Percentiles rank a stretch among this genome's conserved stretches.
phyloP scores from a whole-genome alignment of 2,329 filamentous ascomycete genomes.

The Tolypocladium endophyticum region DNA sequence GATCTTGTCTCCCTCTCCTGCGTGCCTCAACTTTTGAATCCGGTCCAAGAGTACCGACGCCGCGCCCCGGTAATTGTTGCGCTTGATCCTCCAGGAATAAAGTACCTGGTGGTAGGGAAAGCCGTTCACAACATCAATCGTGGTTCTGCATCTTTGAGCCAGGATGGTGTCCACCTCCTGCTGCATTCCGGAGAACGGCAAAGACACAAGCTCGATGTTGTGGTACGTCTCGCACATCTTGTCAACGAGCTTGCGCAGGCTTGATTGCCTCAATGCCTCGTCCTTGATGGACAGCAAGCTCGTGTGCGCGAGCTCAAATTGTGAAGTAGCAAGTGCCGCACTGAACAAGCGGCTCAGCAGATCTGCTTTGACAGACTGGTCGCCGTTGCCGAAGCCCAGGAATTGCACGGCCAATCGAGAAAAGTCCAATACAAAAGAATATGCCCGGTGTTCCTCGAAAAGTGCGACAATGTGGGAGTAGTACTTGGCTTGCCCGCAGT shows the following conservation, averaged over 20 bases:
- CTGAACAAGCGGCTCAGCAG: slow-evolving; percentile 78
- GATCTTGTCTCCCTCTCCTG: slow-evolving; percentile 49
- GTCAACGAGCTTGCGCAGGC: slow-evolving; percentile 58
- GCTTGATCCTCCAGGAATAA: slow-evolving; percentile 80
- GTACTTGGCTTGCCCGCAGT: slow-evolving; percentile 71
- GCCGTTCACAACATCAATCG: slow-evolving; percentile 52
- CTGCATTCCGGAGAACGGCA: slow-evolving; percentile 71
- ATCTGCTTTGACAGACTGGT: slow-evolving; percentile 46
- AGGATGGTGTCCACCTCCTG: slow-evolving; percentile 73
- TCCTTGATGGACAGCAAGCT: slow-evolving; percentile 66
- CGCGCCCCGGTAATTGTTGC: slow-evolving; percentile 75
- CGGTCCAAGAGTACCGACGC: slow-evolving; percentile 53
- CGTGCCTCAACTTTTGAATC: slow-evolving; percentile 49
- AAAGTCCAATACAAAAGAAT: slow-evolving; percentile 78
- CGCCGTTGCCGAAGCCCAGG: slow-evolving; percentile 14
- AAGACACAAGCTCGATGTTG: slow-evolving; percentile 55
- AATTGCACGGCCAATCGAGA: slow-evolving; percentile 65
- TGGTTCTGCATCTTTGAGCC: slow-evolving; percentile 57
- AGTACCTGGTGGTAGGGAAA: slow-evolving; percentile 86
- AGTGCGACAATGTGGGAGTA: slow-evolving; percentile 77
- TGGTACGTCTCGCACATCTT: slow-evolving; percentile 59
- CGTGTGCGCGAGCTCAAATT: slow-evolving; percentile 74
- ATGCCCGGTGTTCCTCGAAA: slow-evolving; percentile 67
- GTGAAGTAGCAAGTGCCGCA: slow-evolving; percentile 65
- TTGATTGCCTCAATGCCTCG: slow-evolving; percentile 58